Evolutionary conservation across 345 rosid species (phyloP), one percentile per base, ranked within the genome.

Genomic region (Ceriops decandra): DNA sequence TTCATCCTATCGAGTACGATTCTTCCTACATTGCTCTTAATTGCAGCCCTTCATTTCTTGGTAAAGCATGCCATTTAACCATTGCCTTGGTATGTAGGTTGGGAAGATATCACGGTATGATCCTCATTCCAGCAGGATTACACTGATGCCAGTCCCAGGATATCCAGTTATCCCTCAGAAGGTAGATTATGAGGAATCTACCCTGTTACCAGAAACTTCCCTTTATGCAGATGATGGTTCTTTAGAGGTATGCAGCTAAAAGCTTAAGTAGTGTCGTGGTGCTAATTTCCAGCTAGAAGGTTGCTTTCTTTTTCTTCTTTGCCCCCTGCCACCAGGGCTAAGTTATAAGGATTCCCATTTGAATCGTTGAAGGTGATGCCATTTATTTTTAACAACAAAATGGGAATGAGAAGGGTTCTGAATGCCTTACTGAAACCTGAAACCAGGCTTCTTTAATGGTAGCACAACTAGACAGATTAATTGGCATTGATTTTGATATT

Each of bases 161-260:
- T 84, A 80, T 80, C 96, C 92, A 21, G 21, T 82, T 52, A 70
- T 69, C 77, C 69, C 74, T 13, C 83, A 84, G 75, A 81, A 79
- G 66, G 76, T 60, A 31, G 90, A 80, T 60, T 79, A 81, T 53
- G 87, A 82, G 0, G 83, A 58, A 63, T 71, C 78, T 46, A 73
- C 70, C 30, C 68, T 60, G 58, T 80, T 42, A 68, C 66, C 84
- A 57, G 85, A 82, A 60, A 68, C 85, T 51, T 77, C 87, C 72
- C 84, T 82, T 70, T 92, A 84, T 60, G 72, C 71, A 42, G 90
- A 83, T 82, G 97, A 92, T 76, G 97, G 95, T 49, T 87, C 97
- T 60, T 78, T 92, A 63, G 86, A 86, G 96, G 97, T 83, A 69
- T 20, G 51, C 35, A n/a, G 46, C 19, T 42, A 42, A 42, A 42